Evolutionary conservation across 208 protist species (phyloP).

Genomic region (Leishmania amazonensis): DNA sequence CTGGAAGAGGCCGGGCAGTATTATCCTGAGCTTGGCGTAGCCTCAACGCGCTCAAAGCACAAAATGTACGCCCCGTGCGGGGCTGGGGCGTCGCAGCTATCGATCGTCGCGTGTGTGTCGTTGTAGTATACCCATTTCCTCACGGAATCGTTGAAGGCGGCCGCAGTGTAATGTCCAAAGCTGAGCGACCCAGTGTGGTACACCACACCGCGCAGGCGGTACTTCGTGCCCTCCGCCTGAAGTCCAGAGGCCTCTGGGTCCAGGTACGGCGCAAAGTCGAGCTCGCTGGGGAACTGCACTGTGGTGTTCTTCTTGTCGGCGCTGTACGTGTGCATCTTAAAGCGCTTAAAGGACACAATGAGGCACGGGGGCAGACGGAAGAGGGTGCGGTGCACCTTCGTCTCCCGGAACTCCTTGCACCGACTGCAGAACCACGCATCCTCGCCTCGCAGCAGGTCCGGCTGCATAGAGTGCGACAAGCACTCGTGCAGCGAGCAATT

Average conservation of each 20-base stretch:
- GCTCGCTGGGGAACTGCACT: slow-evolving; percentile 52
- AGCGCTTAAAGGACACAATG: slow-evolving; percentile 80
- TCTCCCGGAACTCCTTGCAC: slow-evolving; percentile 69
- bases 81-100: slow-evolving; percentile 23
- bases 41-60: slow-evolving; percentile 61
- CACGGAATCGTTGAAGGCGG: slow-evolving; percentile 49
- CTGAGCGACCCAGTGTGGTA: slow-evolving; percentile 77
- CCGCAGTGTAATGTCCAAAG: slow-evolving; percentile 87
- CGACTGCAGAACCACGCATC: slow-evolving; percentile 74
- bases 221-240: slow-evolving; percentile 36
- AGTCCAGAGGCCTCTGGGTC: slow-evolving; percentile 42
- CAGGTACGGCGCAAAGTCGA: slow-evolving; percentile 68
- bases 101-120: slow-evolving; percentile 48
- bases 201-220: slow-evolving; percentile 72
- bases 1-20: background rate
- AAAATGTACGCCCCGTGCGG: slow-evolving; percentile 71
- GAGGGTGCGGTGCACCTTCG: slow-evolving; percentile 50
- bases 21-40: background rate
- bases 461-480: slow-evolving; percentile 38
- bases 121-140: slow-evolving; percentile 81
- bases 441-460: slow-evolving; percentile 62
- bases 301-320: slow-evolving; percentile 73
- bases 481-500: slow-evolving; percentile 50
- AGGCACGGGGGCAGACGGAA: slow-evolving; percentile 79
- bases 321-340: slow-evolving; percentile 64